Base-by-base conservation (phyloP, 495 filamentous ascomycete species). In the Lasiosphaeris hirsuta region DNA sequence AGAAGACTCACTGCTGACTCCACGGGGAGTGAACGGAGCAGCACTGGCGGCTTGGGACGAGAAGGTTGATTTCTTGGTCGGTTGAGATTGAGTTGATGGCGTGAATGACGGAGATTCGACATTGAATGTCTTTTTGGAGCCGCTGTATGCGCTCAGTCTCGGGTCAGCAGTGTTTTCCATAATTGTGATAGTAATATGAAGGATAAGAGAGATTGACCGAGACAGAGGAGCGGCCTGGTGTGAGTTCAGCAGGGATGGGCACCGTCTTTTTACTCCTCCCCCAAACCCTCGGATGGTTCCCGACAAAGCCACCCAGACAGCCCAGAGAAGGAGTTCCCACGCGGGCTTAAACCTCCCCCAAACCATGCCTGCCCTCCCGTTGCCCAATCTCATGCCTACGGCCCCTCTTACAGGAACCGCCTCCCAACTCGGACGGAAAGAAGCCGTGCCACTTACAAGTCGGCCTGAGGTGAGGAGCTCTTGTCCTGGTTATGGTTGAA, bases 101-200 rank as follows among this genome's bases (percentile, higher is more conserved):
- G 91, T 96, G 63, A 98, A 98, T 41, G 93, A 88, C 11, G 95
- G 94, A 10, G 94, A 97, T 61, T 97, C 94, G 63, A 96, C 93
- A 70, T 96, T 97, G 63, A 98, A 84, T 11, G 86, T 77, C 76
- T 93, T 91, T 75, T 88, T 94, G 56, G 79, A 72, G 59, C 77
- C 78, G 62, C 69, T 68, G 63, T 37, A 34, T 9, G 14, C 19
- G 14, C 35, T 51, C 10, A 51, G 49, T 1, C 18, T 19, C 2
- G 13, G 43, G 7, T 11, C 18, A 45, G 17, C 2, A 54, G 39
- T n/a, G 30, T 13, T 34, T 51, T 2, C 2, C 23, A 30, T 30
- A 30, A 30, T 30, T 30, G 23, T 5, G 23, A 30, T 30, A 30
- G 23, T 30, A 5, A 30, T 30, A 30, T 30, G 23, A 30, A 30